phyloP scores from a whole-genome alignment of 2,329 filamentous ascomycete species.

The Neurospora sp. region DNA sequence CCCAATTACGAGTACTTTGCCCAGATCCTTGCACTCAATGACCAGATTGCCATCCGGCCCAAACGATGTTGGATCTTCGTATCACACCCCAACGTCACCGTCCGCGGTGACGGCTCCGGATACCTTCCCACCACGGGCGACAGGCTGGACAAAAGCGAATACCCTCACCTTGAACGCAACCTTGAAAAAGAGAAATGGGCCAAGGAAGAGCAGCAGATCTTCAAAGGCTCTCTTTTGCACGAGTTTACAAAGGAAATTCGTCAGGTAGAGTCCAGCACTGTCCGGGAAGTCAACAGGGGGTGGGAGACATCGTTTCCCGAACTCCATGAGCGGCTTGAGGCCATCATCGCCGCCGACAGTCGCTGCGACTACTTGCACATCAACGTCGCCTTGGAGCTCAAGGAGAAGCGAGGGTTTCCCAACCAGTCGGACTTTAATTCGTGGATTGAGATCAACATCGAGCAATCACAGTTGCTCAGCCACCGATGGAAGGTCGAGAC shows the following conservation, averaged over 20 bases:
- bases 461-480: constrained; percentile 40
- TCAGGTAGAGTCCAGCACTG: constrained; percentile 45
- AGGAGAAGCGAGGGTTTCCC: constrained; percentile 47
- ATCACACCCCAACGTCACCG: constrained; percentile 37
- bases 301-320: constrained; percentile 51
- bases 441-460: constrained; percentile 48
- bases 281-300: constrained; percentile 40
- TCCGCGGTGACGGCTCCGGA: constrained; percentile 37
- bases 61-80: constrained; percentile 52
- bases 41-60: constrained; percentile 42
- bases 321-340: constrained; percentile 42
- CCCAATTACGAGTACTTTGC: constrained; percentile 54
- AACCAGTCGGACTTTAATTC: constrained; percentile 49
- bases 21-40: constrained; percentile 43
- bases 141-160: constrained; percentile 34
- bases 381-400: constrained; percentile 49
- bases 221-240: constrained; percentile 41
- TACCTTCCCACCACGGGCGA: constrained; percentile 32
- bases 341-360: constrained; percentile 35
- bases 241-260: constrained; percentile 47
- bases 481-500: constrained; percentile 53
- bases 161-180: constrained; percentile 47
- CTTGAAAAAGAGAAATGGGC: constrained; percentile 39
- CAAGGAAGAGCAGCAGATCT: constrained; percentile 34
- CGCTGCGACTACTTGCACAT: constrained; percentile 52